These are phyloP conservation scores for Lumnitzera racemosa DNA, from an alignment of 345 rosid genomes.

Conservation along the genomic window DNA sequence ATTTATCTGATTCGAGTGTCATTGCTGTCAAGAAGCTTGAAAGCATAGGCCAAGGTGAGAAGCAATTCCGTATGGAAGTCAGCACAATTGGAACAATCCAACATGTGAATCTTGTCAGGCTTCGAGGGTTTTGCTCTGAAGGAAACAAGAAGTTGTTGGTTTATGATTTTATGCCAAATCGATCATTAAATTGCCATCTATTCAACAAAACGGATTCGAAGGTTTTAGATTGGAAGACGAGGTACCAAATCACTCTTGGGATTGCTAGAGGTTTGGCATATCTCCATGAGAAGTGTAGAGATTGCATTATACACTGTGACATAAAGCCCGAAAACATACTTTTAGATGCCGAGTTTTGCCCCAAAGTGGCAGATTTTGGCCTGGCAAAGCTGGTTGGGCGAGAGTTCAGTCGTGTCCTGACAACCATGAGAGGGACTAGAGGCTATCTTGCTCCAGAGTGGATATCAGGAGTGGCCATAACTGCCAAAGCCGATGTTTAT, in stretches of 20 bases:
- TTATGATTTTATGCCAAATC: slow-evolving; percentile 74
- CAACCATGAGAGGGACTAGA: slow-evolving; percentile 82
- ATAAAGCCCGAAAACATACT: slow-evolving; percentile 87
- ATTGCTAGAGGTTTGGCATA: slow-evolving; percentile 74
- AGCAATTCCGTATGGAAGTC: slow-evolving; percentile 78
- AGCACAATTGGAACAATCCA: slow-evolving; percentile 72
- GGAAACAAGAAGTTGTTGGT: slow-evolving; percentile 53
- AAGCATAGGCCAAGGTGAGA: slow-evolving; percentile 72
- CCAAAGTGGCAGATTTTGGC: slow-evolving; percentile 87
- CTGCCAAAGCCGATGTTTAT: slow-evolving; percentile 80
- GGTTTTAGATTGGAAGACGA: slow-evolving; percentile 45
- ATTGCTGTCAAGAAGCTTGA: slow-evolving; percentile 84
- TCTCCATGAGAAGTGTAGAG: slow-evolving; percentile 78
- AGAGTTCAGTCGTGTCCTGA: slow-evolving; percentile 75
- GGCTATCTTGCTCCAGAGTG: slow-evolving; percentile 92
- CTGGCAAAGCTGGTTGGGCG: slow-evolving; percentile 78
- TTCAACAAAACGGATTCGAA: slow-evolving; percentile 23
- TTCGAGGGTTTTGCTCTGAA: slow-evolving; percentile 80
- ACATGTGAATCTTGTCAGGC: slow-evolving; percentile 71
- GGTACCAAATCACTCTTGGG: slow-evolving; percentile 65
- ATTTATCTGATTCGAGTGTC: slow-evolving; percentile 47
- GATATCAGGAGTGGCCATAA: slow-evolving; percentile 79
- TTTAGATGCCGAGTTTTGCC: slow-evolving; percentile 49
- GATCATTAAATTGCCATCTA: slow-evolving; percentile 61
- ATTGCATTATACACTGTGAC: slow-evolving; percentile 85